A percentile compares a stretch with the other conserved stretches of the same genome.
These are phyloP conservation scores for Taxawa tesnikishii DNA, from an alignment of 2,329 filamentous ascomycete species.

Conservation along the genomic window DNA sequence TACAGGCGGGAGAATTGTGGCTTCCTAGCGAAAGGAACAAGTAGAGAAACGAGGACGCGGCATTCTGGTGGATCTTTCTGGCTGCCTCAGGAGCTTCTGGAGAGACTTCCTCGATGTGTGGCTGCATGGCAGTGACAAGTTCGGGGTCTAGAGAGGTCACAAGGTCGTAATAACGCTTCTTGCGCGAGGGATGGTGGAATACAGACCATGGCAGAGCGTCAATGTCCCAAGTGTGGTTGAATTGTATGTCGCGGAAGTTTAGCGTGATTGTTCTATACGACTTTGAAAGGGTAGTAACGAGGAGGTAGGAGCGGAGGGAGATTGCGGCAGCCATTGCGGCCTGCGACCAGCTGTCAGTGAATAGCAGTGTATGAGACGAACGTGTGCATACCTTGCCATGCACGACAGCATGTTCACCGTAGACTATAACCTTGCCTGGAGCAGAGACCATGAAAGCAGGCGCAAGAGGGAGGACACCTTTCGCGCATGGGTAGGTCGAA, in stretches of 20 bases:
- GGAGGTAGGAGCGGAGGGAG: slow-evolving; percentile 88
- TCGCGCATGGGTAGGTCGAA: slow-evolving; percentile 2
- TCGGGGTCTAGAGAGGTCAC: slow-evolving; percentile 69
- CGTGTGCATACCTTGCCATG: slow-evolving; percentile 63
- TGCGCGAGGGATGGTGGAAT: slow-evolving; percentile 72
- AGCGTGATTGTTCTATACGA: slow-evolving; percentile 78
- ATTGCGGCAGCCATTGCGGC: slow-evolving; percentile 91
- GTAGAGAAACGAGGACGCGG: slow-evolving; percentile 81
- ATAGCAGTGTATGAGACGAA: slow-evolving; percentile 1
- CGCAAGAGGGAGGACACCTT: slow-evolving; percentile 7
- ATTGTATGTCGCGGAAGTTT: slow-evolving; percentile 79
- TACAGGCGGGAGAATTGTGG: slow-evolving; percentile 63
- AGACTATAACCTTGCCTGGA: slow-evolving; percentile 95
- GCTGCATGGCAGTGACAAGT: slow-evolving; percentile 67
- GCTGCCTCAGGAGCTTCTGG: slow-evolving; percentile 51
- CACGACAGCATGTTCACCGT: slow-evolving; percentile 96
- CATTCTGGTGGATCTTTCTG: slow-evolving; percentile 73
- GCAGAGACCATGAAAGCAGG: slow-evolving; percentile 88
- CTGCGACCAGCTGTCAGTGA: slow-evolving; percentile 27
- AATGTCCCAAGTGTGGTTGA: slow-evolving; percentile 89
- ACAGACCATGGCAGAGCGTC: slow-evolving; percentile 76
- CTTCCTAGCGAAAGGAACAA: slow-evolving; percentile 80
- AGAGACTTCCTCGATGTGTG: slow-evolving; percentile 64
- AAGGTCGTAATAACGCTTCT: slow-evolving; percentile 88
- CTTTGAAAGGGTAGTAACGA: slow-evolving; percentile 88